These are phyloP conservation scores for Candida golubevii DNA, from an alignment of 805 yeast species.

Conservation along the genomic window DNA sequence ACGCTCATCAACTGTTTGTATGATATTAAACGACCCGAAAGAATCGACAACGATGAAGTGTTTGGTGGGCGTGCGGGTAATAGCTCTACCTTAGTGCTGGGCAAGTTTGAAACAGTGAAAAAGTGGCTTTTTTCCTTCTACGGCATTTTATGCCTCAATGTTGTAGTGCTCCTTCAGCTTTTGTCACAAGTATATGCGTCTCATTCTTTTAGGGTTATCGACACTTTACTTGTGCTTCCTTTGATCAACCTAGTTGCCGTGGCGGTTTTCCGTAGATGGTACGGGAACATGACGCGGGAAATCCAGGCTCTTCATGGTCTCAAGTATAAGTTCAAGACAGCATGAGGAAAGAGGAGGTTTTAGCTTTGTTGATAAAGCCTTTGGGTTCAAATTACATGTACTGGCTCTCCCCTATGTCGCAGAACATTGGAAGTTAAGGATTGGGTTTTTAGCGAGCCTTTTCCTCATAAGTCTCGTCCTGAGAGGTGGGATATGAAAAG, in stretches of 20 bases:
- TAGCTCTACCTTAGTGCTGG: not conserved
- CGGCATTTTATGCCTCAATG: constrained; percentile 10
- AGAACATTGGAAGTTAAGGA: no score
- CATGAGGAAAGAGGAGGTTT: constrained; percentile 2
- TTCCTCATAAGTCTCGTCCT: no score
- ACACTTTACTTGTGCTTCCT: constrained; percentile 16
- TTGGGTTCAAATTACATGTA: no score
- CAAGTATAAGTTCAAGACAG: constrained; percentile 23
- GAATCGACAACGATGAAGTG: not conserved
- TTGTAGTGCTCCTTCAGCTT: constrained; percentile 15
- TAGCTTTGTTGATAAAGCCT: no score
- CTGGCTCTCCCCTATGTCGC: no score
- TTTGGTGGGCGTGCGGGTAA: not conserved
- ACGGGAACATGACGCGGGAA: constrained; percentile 8
- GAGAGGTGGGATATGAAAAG: no score
- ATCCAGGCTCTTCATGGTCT: constrained; percentile 15
- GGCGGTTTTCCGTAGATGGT: constrained; percentile 16
- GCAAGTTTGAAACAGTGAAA: not conserved
- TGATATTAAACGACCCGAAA: constrained; percentile 8
- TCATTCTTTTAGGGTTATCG: not conserved
- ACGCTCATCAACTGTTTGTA: constrained; percentile 11
- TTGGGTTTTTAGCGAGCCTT: no score
- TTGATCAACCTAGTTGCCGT: constrained; percentile 16
- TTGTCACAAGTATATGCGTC: constrained; percentile 2
- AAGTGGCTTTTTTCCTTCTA: constrained; percentile 1